Conservation (phyloP, 2,329 filamentous ascomycete species). For the Curvularia sp. region DNA sequence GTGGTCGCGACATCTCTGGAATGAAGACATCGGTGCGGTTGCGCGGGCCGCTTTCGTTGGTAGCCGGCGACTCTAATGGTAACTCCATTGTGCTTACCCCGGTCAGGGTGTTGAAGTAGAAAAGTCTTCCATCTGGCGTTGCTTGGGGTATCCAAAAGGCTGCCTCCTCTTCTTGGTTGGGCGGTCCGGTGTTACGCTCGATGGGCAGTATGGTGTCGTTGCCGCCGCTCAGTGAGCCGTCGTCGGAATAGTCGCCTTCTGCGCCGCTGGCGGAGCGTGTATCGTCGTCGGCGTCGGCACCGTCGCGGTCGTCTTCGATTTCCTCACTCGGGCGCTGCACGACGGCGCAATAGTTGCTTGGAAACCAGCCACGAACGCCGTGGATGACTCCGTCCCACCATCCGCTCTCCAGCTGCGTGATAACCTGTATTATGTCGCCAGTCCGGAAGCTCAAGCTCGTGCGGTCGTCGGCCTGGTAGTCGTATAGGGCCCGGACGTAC, state of each 20-base stretch:
- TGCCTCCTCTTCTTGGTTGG: conserved; percentile 76
- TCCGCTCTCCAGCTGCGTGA: conserved; percentile 95
- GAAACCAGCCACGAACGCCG: conserved; percentile 96
- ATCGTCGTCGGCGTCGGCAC: conserved; percentile 59
- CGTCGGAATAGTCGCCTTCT: conserved; percentile 53
- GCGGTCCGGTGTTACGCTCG: conserved; percentile 64
- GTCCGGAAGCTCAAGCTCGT: conserved; percentile 97
- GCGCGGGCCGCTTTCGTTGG: conserved; percentile 82
- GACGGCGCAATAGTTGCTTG: conserved; percentile 96
- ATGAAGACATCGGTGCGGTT: conserved; percentile 89
- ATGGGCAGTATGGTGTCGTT: conserved; percentile 63
- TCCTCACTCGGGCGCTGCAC: conserved; percentile 79
- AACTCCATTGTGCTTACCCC: conserved; percentile 94
- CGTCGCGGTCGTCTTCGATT: conserved; percentile 67
- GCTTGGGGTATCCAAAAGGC: conserved; percentile 99
- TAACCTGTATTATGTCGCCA: conserved; percentile 97
- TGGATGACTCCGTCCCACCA: conserved; percentile 99
- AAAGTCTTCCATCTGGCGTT: conserved; percentile 88
- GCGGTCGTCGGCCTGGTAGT: conserved; percentile 93
- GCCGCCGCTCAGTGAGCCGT: conserved; percentile 53
- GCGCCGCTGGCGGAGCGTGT: conserved; percentile 55
- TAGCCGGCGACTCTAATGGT: conserved; percentile 86
- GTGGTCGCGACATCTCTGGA: conserved; percentile 87
- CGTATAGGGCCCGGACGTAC: conserved; percentile 95
- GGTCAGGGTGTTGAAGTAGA: conserved; percentile 98